Evolutionary conservation across 2,329 filamentous ascomycete species (phyloP).

Genomic region (Colletotrichum sp.): DNA sequence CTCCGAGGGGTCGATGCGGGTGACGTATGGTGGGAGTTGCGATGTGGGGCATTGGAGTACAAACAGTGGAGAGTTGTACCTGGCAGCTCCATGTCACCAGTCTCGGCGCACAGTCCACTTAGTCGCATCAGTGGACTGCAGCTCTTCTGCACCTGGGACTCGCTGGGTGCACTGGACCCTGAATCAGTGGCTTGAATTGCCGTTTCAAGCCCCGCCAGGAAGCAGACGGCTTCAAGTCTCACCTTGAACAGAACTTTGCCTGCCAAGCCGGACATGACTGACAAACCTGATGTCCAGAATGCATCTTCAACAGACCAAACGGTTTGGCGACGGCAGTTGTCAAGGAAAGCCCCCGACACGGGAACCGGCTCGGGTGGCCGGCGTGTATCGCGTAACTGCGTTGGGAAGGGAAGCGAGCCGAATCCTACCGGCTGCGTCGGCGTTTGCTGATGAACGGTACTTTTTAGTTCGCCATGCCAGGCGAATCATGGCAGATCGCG

Average conservation of each 20-base stretch:
- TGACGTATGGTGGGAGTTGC: conserved; percentile 3
- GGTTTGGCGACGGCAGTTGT: not conserved
- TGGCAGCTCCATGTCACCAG: not conserved
- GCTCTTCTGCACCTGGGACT: not conserved
- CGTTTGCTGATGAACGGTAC: not conserved
- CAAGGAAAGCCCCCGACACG: not conserved
- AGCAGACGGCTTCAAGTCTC: not conserved
- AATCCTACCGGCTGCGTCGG: conserved; percentile 8
- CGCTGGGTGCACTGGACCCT: not conserved
- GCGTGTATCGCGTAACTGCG: not conserved
- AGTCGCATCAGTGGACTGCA: not conserved
- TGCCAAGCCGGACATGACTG: not conserved
- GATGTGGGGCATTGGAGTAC: not conserved
- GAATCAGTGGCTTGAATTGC: not conserved
- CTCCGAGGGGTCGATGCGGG: not conserved
- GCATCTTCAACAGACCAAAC: not conserved
- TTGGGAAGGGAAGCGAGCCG: not conserved
- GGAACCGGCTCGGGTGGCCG: not conserved
- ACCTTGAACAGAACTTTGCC: not conserved
- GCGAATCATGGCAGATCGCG: not conserved
- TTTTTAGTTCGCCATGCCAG: not conserved
- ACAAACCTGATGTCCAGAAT: not conserved
- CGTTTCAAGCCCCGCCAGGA: not conserved
- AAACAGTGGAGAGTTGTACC: not conserved
- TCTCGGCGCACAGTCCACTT: not conserved